Evolutionary conservation across 352 stramenopile genomes (phyloP).

Genomic region (Blastocystis sp.): DNA sequence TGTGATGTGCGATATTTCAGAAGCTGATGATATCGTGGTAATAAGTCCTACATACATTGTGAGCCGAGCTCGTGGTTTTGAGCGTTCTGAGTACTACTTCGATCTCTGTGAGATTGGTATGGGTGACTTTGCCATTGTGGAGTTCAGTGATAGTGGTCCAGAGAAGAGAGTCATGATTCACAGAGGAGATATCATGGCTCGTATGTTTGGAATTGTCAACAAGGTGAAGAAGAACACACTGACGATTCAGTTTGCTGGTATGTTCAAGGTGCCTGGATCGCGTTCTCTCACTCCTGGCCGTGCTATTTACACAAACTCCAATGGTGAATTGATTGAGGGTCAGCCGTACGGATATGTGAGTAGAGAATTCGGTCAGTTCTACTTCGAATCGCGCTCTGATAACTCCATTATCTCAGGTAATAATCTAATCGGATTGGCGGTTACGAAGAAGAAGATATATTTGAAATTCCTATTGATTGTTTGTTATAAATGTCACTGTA

Average conservation of each 20-base stretch:
- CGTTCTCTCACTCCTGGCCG: conserved; percentile 30
- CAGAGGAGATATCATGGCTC: neutral
- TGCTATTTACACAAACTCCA: conserved; percentile 34
- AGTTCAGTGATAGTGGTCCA: conserved; percentile 11
- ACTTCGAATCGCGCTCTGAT: neutral
- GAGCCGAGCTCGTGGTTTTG: neutral
- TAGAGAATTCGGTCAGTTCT: conserved; percentile 48
- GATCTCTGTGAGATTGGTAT: conserved; percentile 51
- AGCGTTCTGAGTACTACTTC: neutral
- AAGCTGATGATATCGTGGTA: conserved; percentile 19
- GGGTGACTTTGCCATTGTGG: conserved; percentile 34
- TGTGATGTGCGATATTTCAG: conserved; percentile 28
- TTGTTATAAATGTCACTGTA: neutral
- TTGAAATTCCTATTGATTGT: conserved; percentile 41
- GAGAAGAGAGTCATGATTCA: conserved; percentile 51
- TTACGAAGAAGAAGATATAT: conserved; percentile 42
- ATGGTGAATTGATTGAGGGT: conserved; percentile 53
- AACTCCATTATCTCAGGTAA: conserved; percentile 35
- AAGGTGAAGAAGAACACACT: conserved; percentile 25
- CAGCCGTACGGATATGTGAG: conserved; percentile 35
- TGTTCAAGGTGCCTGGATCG: conserved; percentile 23
- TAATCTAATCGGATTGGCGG: conserved; percentile 41
- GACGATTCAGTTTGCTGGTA: conserved; percentile 54
- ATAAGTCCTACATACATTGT: conserved; percentile 41
- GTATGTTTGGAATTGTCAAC: conserved; percentile 30